These are phyloP conservation scores for Lipomyces yarrowii DNA, from an alignment of 1,139 yeast species.

Conservation along the genomic window DNA sequence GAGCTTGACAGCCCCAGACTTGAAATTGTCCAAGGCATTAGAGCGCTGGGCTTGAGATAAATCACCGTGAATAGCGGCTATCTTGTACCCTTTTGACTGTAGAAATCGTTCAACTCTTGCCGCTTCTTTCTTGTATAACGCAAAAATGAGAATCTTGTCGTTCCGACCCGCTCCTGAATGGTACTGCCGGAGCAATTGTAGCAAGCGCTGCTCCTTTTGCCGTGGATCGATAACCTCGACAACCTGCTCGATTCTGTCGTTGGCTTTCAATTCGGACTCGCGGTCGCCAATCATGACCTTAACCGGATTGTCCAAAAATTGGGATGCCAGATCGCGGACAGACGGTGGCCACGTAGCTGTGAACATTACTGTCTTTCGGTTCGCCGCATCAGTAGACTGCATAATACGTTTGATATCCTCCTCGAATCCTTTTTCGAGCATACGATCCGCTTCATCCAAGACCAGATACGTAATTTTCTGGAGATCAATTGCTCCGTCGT, in stretches of 20 bases:
- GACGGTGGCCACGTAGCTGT: slow-evolving; percentile 92
- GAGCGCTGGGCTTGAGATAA: slow-evolving; percentile 91
- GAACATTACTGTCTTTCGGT: slow-evolving; percentile 84
- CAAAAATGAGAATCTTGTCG: slow-evolving; percentile 88
- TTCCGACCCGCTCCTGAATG: slow-evolving; percentile 59
- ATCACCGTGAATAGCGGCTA: slow-evolving; percentile 96
- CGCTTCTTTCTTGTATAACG: slow-evolving; percentile 95
- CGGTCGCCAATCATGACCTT: slow-evolving; percentile 92
- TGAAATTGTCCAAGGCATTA: slow-evolving; percentile 80
- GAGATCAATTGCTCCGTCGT: slow-evolving; percentile 82
- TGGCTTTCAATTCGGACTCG: slow-evolving; percentile 84
- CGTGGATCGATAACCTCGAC: slow-evolving; percentile 88
- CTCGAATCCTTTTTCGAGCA: slow-evolving; percentile 96
- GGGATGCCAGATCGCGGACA: slow-evolving; percentile 86
- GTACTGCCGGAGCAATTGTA: slow-evolving; percentile 73
- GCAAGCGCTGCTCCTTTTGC: slow-evolving; percentile 74
- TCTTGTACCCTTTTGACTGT: slow-evolving; percentile 70
- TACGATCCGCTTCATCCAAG: slow-evolving; percentile 96
- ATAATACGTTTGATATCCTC: slow-evolving; percentile 89
- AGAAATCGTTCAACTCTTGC: slow-evolving; percentile 80
- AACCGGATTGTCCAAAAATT: slow-evolving; percentile 81
- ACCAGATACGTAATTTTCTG: slow-evolving; percentile 74
- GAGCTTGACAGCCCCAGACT: slow-evolving; percentile 72
- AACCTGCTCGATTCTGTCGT: slow-evolving; percentile 86
- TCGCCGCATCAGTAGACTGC: slow-evolving; percentile 50